Evolutionary conservation across 2,329 filamentous ascomycete species (phyloP), one percentile per base, ranked within the genome.

Genomic region (Fusarium domesticum): DNA sequence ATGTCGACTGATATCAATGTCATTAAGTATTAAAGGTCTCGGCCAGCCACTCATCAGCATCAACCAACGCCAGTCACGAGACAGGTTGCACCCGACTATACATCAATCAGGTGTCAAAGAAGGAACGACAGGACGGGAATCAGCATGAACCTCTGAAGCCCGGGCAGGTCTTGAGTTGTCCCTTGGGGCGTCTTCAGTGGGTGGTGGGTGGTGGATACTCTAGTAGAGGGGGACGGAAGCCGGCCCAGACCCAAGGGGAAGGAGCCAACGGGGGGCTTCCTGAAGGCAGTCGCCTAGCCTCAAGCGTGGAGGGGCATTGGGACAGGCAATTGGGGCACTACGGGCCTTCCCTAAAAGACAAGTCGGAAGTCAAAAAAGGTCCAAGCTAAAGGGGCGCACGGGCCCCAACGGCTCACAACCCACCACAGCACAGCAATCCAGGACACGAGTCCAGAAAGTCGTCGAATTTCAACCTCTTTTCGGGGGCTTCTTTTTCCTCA

Each of bases 391-490:
- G 43, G 39, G 35, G 45, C 40, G 57, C 57, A 60, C 57, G 56
- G 57, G 45, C 53, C 52, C 46, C 42, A 58, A 51, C 48, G 34
- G 55, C 42, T 56, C 53, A 53, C 50, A 51, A 51, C 23, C 23
- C 23, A 28, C 23, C 23, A 28, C 23, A 28, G 23, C 23, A 28
- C 23, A 28, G 56, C 53, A 58, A 58, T 50, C 35, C 44, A 60
- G 51, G 49, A 57, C 57, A 59, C 51, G 55, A 53, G 55, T 57
- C 57, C 48, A 54, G 51, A 53, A 46, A 43, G 57, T 59, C 46
- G 53, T 59, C 43, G 56, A 58, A 58, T 56, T 55, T 48, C 46
- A 41, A 45, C 43, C 47, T 46, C 41, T 41, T 45, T 42, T 39
- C 42, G 35, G 39, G 46, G 34, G 34, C 36, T 48, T 44, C 48